Base-by-base conservation (phyloP, 2,329 filamentous ascomycete genomes). In the Kalmusia sp. region DNA sequence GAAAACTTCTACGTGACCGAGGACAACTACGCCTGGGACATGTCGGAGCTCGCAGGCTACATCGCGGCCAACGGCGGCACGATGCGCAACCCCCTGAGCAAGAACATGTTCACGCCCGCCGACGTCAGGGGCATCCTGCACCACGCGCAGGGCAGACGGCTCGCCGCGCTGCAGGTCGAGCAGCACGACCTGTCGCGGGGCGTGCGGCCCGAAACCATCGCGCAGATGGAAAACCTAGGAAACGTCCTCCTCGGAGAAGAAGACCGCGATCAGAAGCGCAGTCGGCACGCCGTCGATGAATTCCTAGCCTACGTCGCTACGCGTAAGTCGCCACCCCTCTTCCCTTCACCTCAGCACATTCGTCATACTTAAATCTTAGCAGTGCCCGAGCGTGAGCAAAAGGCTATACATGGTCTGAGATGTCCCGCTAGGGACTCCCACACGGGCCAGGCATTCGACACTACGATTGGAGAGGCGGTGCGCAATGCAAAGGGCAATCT, bases 1-100 rank as follows among this genome's bases (percentile, higher is more conserved):
- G 59, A 60, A 12, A 68, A 72, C 19, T 74, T 76, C 52, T 71
- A 67, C 33, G 70, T 69, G 25, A 76, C 71, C 0, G 73, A 75
- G 30, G 73, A 76, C 51, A 71, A 71, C n/a, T 76, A 74, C 48
- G 73, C 73, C 6, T 77, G 74, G 74, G 70, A 75, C 35, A 65
- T 74, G 58, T 63, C 66, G 9, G 73, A 76, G 49, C 58, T 72
- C 8, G 68, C 58, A 68, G 28, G 69, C 70, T 22, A n/a, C n/a
- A 70, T 73, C 49, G 65, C 55, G 17, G 63, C 58, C 12, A 69
- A 68, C 19, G 64, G 64, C 3, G 70, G 70, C 11, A 60, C 72
- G 3, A 60, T 72, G 52, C 64, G 70, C 2, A 73, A 73, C 39
- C 70, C 70, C 2, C 48, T 72, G 6, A 72, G 69, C 45, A 64